These are phyloP conservation scores for Myxozyma geophila DNA, from an alignment of 805 yeast genomes.

Conservation along the genomic window DNA sequence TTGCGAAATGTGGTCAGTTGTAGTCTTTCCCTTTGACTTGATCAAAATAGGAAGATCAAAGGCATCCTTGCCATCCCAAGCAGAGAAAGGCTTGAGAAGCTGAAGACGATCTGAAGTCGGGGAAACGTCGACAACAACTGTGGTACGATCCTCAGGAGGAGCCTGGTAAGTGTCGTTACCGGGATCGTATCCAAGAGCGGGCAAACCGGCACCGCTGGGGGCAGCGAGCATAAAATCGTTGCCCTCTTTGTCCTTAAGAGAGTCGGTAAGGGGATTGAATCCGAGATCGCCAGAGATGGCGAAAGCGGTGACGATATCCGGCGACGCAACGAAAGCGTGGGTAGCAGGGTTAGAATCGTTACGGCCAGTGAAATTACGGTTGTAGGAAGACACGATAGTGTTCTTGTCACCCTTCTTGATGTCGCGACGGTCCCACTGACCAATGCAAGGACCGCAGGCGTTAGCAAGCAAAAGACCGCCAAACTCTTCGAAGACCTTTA, in stretches of 20 bases:
- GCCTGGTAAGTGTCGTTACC: slow-evolving; percentile 77
- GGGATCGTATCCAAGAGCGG: slow-evolving; percentile 60
- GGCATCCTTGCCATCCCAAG: slow-evolving; percentile 83
- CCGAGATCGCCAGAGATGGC: slow-evolving; percentile 91
- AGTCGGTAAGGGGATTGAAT: slow-evolving; percentile 89
- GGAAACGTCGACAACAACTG: slow-evolving; percentile 67
- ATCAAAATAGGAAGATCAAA: slow-evolving; percentile 72
- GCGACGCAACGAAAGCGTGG: slow-evolving; percentile 97
- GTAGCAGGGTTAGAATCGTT: slow-evolving; percentile 98
- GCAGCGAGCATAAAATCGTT: slow-evolving; percentile 75
- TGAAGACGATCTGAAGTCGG: slow-evolving; percentile 92
- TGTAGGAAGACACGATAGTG: slow-evolving; percentile 94
- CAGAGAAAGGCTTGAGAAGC: slow-evolving; percentile 81
- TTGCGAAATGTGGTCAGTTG: slow-evolving; percentile 97
- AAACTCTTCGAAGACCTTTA: slow-evolving; percentile 74
- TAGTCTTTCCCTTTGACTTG: slow-evolving; percentile 97
- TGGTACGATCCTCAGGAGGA: slow-evolving; percentile 58
- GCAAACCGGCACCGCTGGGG: slow-evolving; percentile 72
- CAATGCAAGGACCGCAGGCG: slow-evolving; percentile 99
- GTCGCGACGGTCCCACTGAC: slow-evolving; percentile 92
- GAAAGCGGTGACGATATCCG: slow-evolving; percentile 96
- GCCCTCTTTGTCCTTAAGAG: slow-evolving; percentile 72
- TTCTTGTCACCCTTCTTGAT: slow-evolving; percentile 66
- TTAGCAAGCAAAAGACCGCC: slow-evolving; percentile 95
- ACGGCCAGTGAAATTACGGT: slow-evolving; percentile 97